These are phyloP conservation scores for Saccharum spontaneum DNA, from an alignment of 176 grass and related monocot genomes.

Conservation along the genomic window DNA sequence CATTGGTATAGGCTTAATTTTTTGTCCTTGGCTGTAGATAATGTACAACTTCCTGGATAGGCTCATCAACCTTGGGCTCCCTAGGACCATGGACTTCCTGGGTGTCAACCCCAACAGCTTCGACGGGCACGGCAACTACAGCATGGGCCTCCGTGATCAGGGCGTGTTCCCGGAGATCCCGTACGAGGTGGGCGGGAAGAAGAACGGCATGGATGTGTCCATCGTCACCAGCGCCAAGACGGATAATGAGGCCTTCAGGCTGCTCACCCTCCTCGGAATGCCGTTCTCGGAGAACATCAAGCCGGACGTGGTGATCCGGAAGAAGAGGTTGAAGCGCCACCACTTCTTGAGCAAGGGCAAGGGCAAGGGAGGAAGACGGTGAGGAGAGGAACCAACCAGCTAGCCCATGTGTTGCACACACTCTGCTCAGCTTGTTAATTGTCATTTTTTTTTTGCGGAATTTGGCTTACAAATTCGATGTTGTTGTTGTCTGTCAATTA, in stretches of 20 bases:
- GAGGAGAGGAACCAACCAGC: background rate
- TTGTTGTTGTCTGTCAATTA: conserved; percentile 11
- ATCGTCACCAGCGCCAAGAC: conserved; percentile 75
- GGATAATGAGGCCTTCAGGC: conserved; percentile 57
- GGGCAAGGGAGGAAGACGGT: conserved; percentile 29
- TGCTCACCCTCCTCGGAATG: conserved; percentile 85
- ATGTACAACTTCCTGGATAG: conserved; percentile 95
- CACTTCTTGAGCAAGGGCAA: conserved; percentile 61
- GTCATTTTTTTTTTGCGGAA: conserved; percentile 1
- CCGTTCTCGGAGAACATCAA: conserved; percentile 67
- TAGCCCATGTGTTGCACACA: background rate
- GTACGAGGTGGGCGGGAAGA: conserved; percentile 78
- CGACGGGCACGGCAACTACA: conserved; percentile 75
- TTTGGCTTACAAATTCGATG: conserved; percentile 26
- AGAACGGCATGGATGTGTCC: conserved; percentile 87
- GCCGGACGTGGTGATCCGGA: conserved; percentile 28
- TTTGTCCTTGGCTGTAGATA: conserved; percentile 41
- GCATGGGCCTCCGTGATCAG: conserved; percentile 69
- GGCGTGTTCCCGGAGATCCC: conserved; percentile 86
- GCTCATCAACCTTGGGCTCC: conserved; percentile 89
- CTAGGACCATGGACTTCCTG: conserved; percentile 84
- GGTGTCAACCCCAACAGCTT: conserved; percentile 89
- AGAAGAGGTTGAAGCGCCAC: conserved; percentile 77
- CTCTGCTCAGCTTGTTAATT: conserved; percentile 28
- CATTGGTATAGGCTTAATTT: background rate